Evolutionary conservation across 805 yeast genomes (phyloP).

Genomic region (Teunomyces pallodes): DNA sequence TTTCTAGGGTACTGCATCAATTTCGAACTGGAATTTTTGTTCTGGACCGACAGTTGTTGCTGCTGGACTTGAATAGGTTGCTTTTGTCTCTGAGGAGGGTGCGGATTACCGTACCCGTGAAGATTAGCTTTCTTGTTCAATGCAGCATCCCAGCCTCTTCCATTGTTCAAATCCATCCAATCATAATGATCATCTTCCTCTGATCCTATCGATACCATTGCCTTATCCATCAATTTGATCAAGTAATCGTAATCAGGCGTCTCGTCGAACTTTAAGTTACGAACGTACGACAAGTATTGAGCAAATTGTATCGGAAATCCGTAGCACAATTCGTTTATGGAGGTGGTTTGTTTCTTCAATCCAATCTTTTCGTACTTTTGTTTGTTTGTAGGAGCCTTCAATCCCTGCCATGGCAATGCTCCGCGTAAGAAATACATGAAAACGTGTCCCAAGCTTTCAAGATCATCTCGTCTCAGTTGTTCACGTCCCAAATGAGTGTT

Average conservation of each 20-base stretch:
- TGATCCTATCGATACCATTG: slow-evolving; percentile 63
- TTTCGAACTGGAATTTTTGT: slow-evolving; percentile 6
- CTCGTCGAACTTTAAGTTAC: slow-evolving; percentile 88
- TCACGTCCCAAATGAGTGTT: slow-evolving; percentile 97
- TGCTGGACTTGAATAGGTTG: slow-evolving; percentile 9
- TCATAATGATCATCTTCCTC: slow-evolving; percentile 86
- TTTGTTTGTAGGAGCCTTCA: slow-evolving; percentile 96
- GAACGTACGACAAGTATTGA: slow-evolving; percentile 82
- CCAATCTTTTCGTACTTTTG: slow-evolving; percentile 98
- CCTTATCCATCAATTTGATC: slow-evolving; percentile 73
- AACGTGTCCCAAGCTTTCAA: slow-evolving; percentile 95
- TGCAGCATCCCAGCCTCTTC: slow-evolving; percentile 92
- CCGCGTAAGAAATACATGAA: slow-evolving; percentile 94
- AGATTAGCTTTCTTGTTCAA: slow-evolving; percentile 88
- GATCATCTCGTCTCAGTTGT: slow-evolving; percentile 93
- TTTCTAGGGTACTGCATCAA: slow-evolving; percentile 13
- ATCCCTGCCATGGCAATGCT: slow-evolving; percentile 97
- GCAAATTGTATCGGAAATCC: slow-evolving; percentile 93
- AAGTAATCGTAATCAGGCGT: slow-evolving; percentile 92
- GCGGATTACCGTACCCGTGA: slow-evolving; percentile 96
- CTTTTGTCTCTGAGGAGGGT: slow-evolving; percentile 49
- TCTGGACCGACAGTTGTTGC: slow-evolving; percentile 15
- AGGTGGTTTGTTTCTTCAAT: slow-evolving; percentile 88
- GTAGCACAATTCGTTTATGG: slow-evolving; percentile 78
- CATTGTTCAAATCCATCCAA: slow-evolving; percentile 96